Conservation (phyloP, 140 eudicot genomes). For the Anethum foeniculum region DNA sequence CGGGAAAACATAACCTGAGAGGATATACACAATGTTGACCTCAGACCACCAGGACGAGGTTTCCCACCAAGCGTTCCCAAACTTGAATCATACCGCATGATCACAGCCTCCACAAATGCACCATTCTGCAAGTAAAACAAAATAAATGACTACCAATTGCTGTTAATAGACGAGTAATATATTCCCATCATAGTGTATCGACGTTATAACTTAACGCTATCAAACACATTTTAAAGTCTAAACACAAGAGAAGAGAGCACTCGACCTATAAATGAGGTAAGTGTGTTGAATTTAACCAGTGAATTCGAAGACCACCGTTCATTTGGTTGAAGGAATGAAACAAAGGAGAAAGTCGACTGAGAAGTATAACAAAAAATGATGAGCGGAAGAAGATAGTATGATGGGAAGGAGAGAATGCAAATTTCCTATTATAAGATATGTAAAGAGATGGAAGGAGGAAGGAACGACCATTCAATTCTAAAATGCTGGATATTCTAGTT, state of each 20-base stretch:
- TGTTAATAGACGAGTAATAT: not conserved
- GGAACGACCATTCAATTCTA: not conserved
- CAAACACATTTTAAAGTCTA: not conserved
- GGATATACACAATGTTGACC: conserved; percentile 87
- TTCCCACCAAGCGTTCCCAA: conserved; percentile 73
- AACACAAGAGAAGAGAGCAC: not conserved
- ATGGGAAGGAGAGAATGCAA: not conserved
- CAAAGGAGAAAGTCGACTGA: not conserved
- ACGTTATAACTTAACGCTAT: not conserved
- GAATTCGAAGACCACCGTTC: not conserved
- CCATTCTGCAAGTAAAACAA: conserved; percentile 52
- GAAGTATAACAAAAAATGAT: not conserved
- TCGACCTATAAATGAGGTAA: not conserved
- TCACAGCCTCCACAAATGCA: conserved; percentile 81
- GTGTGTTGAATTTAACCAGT: not conserved
- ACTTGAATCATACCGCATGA: conserved; percentile 86
- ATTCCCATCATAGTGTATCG: not conserved
- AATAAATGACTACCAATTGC: not conserved
- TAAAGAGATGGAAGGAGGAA: not conserved
- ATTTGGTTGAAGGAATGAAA: too few relatives aligned
- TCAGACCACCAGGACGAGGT: conserved; percentile 84
- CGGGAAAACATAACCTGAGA: conserved; percentile 57
- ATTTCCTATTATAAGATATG: not conserved
- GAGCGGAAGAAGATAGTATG: not conserved
- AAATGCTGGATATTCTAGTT: not conserved